Base-by-base conservation (phyloP, 176 grass and related monocot species). In the Typha latifolia region DNA sequence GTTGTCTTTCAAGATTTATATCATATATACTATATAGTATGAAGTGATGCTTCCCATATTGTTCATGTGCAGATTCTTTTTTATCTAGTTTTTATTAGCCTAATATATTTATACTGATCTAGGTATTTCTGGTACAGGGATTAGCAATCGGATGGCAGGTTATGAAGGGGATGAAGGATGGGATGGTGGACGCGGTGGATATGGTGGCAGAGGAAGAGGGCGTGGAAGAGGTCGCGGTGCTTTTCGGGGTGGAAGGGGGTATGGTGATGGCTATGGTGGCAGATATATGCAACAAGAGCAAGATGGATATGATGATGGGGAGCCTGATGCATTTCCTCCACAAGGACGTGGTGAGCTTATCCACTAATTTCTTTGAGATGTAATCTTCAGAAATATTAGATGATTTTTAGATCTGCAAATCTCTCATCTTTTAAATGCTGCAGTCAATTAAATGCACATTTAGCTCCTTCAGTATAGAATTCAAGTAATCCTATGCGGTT, bases 281-380 rank as follows among this genome's bases (percentile, higher is more conserved):
- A 77, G 69, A 47, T 77, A 82, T 4, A 75, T 78, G 65, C 74
- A 67, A 18, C 74, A 81, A 79, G 81, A 90, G 14, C 76, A 65
- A 7, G 89, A 26, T 49, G 89, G 64, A 34, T 84, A 84, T 77
- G 83, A 87, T 23, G 79, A 84, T 47, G 79, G 63, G 29, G 86
- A 85, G 43, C 65, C 67, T 0, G 78, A 85, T 5, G 70, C 66
- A 14, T 56, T 59, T 1, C 84, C 61, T 14, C 89, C 89, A 22
- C 53, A 59, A 59, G 53, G 53, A 59, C 53, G 53, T 21, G 18
- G 53, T 59, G 53, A 59, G 53, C 53, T 59, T 21, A 59, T 59
- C 53, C 2, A 59, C 53, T 59, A 59, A 59, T 19, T 59, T 21
- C 3, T 59, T 22, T 21, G 37, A 59, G 15, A 59, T 59, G 53